phyloP scores from a whole-genome alignment of 164 flowering plant species.

The Vitis cinerea region DNA sequence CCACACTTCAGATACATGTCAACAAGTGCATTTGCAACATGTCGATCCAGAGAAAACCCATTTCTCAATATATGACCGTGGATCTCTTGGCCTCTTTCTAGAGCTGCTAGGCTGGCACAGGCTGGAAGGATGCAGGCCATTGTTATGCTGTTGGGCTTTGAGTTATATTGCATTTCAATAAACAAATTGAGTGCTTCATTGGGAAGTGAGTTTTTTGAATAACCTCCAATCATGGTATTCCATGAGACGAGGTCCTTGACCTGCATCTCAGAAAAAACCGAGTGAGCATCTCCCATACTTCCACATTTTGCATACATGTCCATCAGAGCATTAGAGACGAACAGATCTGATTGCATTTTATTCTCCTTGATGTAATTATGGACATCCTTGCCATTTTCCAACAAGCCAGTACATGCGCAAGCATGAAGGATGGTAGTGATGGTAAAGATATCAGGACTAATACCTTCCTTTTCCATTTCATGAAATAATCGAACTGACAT shows the following conservation, averaged over 20 bases:
- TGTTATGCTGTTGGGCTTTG: conserved; percentile 42
- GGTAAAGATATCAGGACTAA: conserved; percentile 42
- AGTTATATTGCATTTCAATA: conserved; percentile 40
- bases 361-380: conserved; percentile 43
- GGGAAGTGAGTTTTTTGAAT: conserved; percentile 49
- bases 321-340: conserved; percentile 59
- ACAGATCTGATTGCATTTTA: conserved; percentile 33
- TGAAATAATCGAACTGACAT: conserved; percentile 42
- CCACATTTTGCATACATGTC: conserved; percentile 83
- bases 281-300: conserved; percentile 56
- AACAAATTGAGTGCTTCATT: conserved; percentile 58
- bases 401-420: conserved; percentile 49
- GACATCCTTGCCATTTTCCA: conserved; percentile 45
- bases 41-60: conserved; percentile 33
- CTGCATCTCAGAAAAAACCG: conserved; percentile 40
- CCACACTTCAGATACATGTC: conserved; percentile 77
- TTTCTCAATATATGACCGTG: conserved; percentile 50
- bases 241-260: conserved; percentile 52
- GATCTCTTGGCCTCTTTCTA: conserved; percentile 55
- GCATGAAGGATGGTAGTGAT: conserved; percentile 58
- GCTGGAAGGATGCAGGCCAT: conserved; percentile 60
- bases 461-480: conserved; percentile 47
- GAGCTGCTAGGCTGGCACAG: conserved; percentile 58
- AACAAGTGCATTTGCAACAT: conserved; percentile 58
- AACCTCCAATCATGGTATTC: conserved; percentile 75